Conservation (phyloP, 1,139 yeast species). For the Suhomyces choctaworum region DNA sequence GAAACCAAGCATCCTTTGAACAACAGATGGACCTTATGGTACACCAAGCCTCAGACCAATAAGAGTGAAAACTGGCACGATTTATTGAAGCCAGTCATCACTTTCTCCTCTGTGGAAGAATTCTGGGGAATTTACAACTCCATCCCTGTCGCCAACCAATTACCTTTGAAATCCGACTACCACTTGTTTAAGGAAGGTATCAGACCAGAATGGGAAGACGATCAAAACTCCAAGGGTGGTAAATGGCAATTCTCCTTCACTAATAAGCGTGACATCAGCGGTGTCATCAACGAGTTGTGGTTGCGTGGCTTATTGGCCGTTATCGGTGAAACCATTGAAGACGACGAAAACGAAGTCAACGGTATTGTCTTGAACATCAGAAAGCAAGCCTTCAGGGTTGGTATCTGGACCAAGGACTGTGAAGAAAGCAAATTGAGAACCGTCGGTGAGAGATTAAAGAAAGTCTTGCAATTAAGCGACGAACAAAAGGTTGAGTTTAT, state of each 20-base stretch:
- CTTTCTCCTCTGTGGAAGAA: constrained; percentile 92
- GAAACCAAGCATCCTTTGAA: constrained; percentile 88
- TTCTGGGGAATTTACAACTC: constrained; percentile 98
- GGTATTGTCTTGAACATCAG: constrained; percentile 93
- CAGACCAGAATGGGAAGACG: constrained; percentile 99
- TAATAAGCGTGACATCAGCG: constrained; percentile 60
- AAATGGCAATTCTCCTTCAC: constrained; percentile 79
- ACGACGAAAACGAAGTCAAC: constrained; percentile 85
- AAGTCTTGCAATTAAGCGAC: constrained; percentile 67
- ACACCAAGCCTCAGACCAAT: constrained; percentile 87
- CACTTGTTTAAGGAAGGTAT: constrained; percentile 93
- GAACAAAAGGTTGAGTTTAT: constrained; percentile 74
- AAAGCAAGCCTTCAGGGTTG: constrained; percentile 79
- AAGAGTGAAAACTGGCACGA: constrained; percentile 89
- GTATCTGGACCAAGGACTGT: constrained; percentile 90
- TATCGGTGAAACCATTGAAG: constrained; percentile 95
- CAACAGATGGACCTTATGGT: constrained; percentile 96
- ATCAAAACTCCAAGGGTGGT: constrained; percentile 85
- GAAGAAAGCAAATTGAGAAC: constrained; percentile 60
- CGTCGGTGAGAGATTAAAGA: constrained; percentile 86
- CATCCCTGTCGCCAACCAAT: constrained; percentile 87
- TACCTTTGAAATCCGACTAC: constrained; percentile 91
- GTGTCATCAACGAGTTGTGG: constrained; percentile 88
- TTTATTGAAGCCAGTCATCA: constrained; percentile 87
- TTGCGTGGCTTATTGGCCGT: constrained; percentile 85